These are phyloP conservation scores for Phtheirospermum japonicum DNA, from an alignment of 257 asterid species.

Conservation along the genomic window DNA sequence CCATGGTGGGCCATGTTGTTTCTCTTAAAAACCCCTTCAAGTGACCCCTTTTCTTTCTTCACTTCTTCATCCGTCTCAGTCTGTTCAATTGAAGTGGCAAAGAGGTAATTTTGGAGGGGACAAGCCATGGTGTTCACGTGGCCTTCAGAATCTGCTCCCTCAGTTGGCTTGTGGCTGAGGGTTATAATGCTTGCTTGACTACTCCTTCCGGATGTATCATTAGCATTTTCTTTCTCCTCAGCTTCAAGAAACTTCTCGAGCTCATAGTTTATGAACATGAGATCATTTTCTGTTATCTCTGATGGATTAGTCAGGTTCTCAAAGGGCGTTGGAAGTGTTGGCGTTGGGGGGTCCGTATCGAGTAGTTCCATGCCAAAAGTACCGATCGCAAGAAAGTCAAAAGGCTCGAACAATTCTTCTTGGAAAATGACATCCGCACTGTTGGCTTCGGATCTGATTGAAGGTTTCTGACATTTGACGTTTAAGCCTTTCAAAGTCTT, in stretches of 20 bases:
- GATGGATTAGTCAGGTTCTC: constrained; percentile 38
- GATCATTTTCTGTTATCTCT: constrained; percentile 54
- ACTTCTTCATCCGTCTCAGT: constrained; percentile 35
- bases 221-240: constrained; percentile 50
- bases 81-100: constrained; percentile 54
- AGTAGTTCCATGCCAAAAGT: constrained; percentile 64
- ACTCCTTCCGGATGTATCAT: constrained; percentile 53
- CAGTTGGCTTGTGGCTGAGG: constrained; percentile 42
- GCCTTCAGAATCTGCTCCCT: constrained; percentile 46
- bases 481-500: constrained; percentile 30
- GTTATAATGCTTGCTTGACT: constrained; percentile 59
- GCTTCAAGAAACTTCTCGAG: constrained; percentile 69
- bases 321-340: constrained; percentile 48
- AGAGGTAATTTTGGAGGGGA: constrained; percentile 70
- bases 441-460: constrained; percentile 31
- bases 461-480: constrained; percentile 32
- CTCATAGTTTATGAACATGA: constrained; percentile 57
- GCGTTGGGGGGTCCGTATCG: constrained; percentile 64
- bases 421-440: constrained; percentile 31
- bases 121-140: constrained; percentile 34
- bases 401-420: constrained; percentile 54
- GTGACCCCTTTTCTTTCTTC: constrained; percentile 51
- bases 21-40: constrained; percentile 52
- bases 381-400: constrained; percentile 88
- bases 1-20: constrained; percentile 28